Conservation (phyloP, 2,329 filamentous ascomycete genomes). For the Ceratocystis huliohia region DNA sequence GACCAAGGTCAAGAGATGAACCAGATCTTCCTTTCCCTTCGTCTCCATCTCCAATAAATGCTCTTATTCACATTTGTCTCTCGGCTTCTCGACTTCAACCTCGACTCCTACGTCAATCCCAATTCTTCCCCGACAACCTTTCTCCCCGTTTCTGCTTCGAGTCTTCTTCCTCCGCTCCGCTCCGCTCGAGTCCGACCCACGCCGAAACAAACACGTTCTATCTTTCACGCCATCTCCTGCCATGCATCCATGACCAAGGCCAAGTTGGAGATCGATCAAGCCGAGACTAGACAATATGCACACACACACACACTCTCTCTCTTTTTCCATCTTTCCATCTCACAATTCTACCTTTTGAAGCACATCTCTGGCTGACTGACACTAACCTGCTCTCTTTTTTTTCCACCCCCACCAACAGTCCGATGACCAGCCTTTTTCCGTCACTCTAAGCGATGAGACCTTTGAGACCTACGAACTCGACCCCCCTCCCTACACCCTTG, state of each 20-base stretch:
- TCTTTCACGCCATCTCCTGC: neutral
- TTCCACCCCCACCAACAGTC: conserved; percentile 44
- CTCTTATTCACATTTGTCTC: neutral
- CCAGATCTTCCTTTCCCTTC: neutral
- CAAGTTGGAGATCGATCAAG: neutral
- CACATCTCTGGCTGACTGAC: conserved; percentile 14
- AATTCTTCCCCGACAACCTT: neutral
- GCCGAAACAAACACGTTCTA: neutral
- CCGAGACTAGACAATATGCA: neutral
- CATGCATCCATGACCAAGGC: neutral
- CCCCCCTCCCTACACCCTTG: conserved; percentile 80
- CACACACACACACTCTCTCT: neutral
- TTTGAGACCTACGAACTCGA: conserved; percentile 99
- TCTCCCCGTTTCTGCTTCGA: too few relatives aligned
- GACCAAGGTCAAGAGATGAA: too few relatives aligned
- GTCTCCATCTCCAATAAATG: neutral
- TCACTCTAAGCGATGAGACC: conserved; percentile 92
- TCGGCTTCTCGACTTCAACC: neutral
- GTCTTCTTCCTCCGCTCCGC: neutral
- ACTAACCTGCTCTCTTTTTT: neutral
- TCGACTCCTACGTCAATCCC: neutral
- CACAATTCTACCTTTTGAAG: neutral
- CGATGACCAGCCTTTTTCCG: conserved; percentile 84
- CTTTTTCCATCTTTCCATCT: neutral
- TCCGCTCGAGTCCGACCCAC: neutral